phyloP scores from a whole-genome alignment of 2,329 filamentous ascomycete species.

The Claviceps africana region DNA sequence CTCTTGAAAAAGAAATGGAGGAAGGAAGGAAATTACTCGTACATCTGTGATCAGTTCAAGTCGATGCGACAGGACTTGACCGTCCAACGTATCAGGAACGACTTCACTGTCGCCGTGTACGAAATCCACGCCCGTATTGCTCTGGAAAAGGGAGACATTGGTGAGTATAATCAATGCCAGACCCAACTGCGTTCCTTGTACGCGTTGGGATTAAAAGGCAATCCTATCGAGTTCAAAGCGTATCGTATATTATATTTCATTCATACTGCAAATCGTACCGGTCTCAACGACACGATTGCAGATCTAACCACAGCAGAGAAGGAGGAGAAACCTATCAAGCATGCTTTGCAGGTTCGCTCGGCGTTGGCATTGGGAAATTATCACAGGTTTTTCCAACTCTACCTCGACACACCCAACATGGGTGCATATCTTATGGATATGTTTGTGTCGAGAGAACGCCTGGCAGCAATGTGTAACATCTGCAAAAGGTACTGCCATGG shows the following conservation, averaged over 20 bases:
- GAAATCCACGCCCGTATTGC: slow-evolving; percentile 96
- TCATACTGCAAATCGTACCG: slow-evolving; percentile 94
- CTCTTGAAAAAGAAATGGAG: slow-evolving; percentile 91
- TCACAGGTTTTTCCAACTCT: slow-evolving; percentile 94
- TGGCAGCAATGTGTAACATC: slow-evolving; percentile 79
- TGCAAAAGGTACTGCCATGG: slow-evolving; percentile 61
- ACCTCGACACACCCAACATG: slow-evolving; percentile 90
- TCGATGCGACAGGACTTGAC: slow-evolving; percentile 95
- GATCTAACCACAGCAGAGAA: slow-evolving; percentile 99
- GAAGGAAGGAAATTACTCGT: slow-evolving; percentile 83
- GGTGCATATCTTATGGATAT: slow-evolving; percentile 98
- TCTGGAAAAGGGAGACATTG: slow-evolving; percentile 93
- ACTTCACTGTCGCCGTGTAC: slow-evolving; percentile 92
- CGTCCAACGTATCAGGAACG: slow-evolving; percentile 91
- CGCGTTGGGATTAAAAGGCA: slow-evolving; percentile 71
- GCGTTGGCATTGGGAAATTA: slow-evolving; percentile 90
- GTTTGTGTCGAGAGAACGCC: slow-evolving; percentile 88
- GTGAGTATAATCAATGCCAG: slow-evolving; percentile 99
- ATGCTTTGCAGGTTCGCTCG: slow-evolving; percentile 82
- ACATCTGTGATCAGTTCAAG: slow-evolving; percentile 99
- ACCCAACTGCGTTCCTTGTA: slow-evolving; percentile 92
- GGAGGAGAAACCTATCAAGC: slow-evolving; percentile 67
- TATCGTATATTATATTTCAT: slow-evolving; percentile 99
- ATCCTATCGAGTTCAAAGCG: slow-evolving; percentile 90
- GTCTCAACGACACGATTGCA: slow-evolving; percentile 94